Evolutionary conservation across 495 filamentous ascomycete genomes (phyloP).

Genomic region (Pseudotulostoma volvatum): DNA sequence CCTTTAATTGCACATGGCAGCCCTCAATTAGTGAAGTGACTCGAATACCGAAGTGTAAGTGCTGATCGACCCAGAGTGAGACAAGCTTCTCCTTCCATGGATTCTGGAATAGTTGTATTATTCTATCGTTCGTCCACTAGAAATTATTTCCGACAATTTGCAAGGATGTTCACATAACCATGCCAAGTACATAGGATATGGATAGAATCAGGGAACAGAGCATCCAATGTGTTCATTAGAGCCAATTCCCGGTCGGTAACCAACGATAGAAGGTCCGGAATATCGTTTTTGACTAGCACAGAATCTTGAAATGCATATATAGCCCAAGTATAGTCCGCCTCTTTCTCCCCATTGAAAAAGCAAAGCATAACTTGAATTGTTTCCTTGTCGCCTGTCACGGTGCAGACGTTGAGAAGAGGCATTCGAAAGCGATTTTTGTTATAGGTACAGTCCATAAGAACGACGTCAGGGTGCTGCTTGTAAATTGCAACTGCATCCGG

Average conservation of each 20-base stretch:
- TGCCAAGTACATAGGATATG: constrained; percentile 3
- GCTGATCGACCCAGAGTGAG: too few relatives aligned
- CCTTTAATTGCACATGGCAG: too few relatives aligned
- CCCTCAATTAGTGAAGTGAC: too few relatives aligned
- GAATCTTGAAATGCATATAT: not conserved
- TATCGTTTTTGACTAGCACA: not conserved
- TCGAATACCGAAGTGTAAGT: too few relatives aligned
- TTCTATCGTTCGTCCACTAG: too few relatives aligned
- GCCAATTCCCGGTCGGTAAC: not conserved
- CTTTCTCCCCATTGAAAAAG: not conserved
- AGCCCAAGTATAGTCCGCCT: not conserved
- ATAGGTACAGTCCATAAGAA: not conserved
- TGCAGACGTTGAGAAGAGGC: not conserved
- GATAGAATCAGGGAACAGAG: not conserved
- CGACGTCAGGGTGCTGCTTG: not conserved
- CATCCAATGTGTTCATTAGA: not conserved
- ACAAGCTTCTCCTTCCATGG: too few relatives aligned
- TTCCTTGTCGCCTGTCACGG: not conserved
- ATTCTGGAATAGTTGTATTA: too few relatives aligned
- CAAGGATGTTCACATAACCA: not conserved
- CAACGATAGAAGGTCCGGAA: not conserved
- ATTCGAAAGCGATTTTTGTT: not conserved
- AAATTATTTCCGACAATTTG: not conserved
- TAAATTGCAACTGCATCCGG: too few relatives aligned
- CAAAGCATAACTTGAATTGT: not conserved